Base-by-base conservation (phyloP, 805 yeast genomes). In the Monosporozyma aquatica region DNA sequence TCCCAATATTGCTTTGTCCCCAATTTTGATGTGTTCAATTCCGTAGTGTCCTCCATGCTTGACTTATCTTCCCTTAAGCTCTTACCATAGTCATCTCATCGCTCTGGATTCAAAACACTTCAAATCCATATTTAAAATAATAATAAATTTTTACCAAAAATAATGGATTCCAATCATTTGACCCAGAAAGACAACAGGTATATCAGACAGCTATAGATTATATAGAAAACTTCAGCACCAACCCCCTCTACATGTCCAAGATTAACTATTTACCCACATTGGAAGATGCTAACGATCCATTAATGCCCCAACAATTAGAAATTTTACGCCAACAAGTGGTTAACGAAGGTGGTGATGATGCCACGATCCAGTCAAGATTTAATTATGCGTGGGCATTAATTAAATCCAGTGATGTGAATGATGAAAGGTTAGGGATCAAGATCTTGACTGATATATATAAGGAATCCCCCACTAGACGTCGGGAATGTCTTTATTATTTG, bases 381-480 rank as follows among this genome's bases (percentile, higher is more conserved):
- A 92, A 94, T 63, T 85, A 84, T 54, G 95, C 97, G 0, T 92
- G 99, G 98, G 98, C 94, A 3, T 68, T 92, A 40, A 76, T 94
- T 48, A 89, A 87, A 60, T 79, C 95, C 2, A 58, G 62, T 40
- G 69, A 71, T 39, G 68, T 70, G 18, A 71, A 69, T 30, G 82
- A 84, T 47, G 94, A 85, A 56, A 72, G 82, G 52, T 70, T 81
- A 40, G 99, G 97, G 0, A 77, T 92, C 14, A 79, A 76, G 42
- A 69, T 90, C 23, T 68, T 92, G 45, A 75, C 86, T 0, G 77
- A 76, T 35, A 67, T 67, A 24, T 90, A 82, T 64, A 76, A 81
- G 50, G 86, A 78, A 39, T 81, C 82, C 0, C 90, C 95, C 0
- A 74, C 76, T 42, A 74, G 95, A 64, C 75, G 97, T 54, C 71